Percentiles rank a stretch among this genome's conserved stretches.
Evolutionary conservation across 106 monocot species (phyloP).

Genomic region (Agapanthus africanus): DNA sequence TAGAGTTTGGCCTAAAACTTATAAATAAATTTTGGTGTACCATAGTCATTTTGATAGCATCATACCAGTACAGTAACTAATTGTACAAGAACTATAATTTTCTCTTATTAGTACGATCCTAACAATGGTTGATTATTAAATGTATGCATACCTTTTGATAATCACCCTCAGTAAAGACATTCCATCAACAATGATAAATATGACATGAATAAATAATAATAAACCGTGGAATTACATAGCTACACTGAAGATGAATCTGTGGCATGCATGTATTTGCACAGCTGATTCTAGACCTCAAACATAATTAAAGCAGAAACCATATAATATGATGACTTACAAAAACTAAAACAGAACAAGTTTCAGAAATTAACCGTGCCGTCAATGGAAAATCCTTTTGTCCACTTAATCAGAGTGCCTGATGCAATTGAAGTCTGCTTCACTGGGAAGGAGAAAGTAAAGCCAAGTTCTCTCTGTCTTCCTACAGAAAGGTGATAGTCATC

Average conservation of each 20-base stretch:
- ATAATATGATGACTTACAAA: background rate
- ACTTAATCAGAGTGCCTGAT: conserved; percentile 61
- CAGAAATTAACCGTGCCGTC: conserved; percentile 32
- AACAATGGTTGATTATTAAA: background rate
- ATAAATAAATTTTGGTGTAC: background rate
- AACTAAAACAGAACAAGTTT: background rate
- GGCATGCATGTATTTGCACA: background rate
- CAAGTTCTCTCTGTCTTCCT: conserved; percentile 58
- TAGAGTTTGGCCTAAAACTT: too few species aligned
- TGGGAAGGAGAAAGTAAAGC: conserved; percentile 76
- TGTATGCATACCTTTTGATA: too few species aligned
- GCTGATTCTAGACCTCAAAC: background rate
- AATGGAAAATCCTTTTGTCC: conserved; percentile 77
- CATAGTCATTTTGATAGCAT: background rate
- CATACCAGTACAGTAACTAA: background rate
- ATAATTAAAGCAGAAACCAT: too few species aligned
- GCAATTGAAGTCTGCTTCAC: conserved; percentile 54
- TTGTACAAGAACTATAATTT: too few species aligned
- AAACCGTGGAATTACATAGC: background rate
- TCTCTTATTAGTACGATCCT: background rate
- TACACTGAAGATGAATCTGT: background rate
- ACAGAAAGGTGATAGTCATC: conserved; percentile 35
- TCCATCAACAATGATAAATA: too few species aligned
- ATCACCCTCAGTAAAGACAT: too few species aligned
- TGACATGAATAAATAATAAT: background rate